Base-by-base conservation (phyloP, 176 grass and related monocot genomes). In the Raddia guianensis region DNA sequence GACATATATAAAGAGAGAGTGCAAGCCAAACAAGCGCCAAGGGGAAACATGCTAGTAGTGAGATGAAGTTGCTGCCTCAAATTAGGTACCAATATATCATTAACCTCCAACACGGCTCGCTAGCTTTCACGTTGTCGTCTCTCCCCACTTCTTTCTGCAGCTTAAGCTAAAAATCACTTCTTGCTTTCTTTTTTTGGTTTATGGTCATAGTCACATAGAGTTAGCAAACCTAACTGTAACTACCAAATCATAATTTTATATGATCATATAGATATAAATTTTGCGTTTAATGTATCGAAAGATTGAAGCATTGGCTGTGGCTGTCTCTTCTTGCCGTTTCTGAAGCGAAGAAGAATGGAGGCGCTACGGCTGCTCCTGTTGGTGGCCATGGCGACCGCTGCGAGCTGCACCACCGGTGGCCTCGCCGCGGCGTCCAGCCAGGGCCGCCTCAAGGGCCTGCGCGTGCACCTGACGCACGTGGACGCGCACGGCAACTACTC, bases 401-500 rank as follows among this genome's bases (percentile, higher is more conserved):
- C 85, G 13, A 12, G 75, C 9, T 69, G 69, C 45, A 61, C 70
- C 70, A 50, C 51, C 37, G 53, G 61, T 56, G 77, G 63, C 70
- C 18, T 58, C 7, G 78, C 83, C 1, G 81, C 67, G 60, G 33
- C 54, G 66, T 3, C 56, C 45, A 58, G 6, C 20, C 45, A 16
- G 18, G 34, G 58, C 2, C 46, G 6, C 18, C 10, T 81, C 10
- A 53, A 57, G 7, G 89, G 94, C 70, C 63, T 97, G 60, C 87
- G 85, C 46, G 62, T 91, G 79, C 35, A 75, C 58, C 84, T 97
- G 76, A 94, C 78, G 59, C 91, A 92, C 68, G 81, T 94, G 37
- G 94, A 97, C 76, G 80, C 87, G 33, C 86, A 91, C 12, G 54
- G 89, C 54, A 93, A 91, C 85, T 97, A 91, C 78, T 81, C 89